These are phyloP conservation scores for Pythium oligandrum DNA, from an alignment of 352 stramenopile species.

Conservation along the genomic window DNA sequence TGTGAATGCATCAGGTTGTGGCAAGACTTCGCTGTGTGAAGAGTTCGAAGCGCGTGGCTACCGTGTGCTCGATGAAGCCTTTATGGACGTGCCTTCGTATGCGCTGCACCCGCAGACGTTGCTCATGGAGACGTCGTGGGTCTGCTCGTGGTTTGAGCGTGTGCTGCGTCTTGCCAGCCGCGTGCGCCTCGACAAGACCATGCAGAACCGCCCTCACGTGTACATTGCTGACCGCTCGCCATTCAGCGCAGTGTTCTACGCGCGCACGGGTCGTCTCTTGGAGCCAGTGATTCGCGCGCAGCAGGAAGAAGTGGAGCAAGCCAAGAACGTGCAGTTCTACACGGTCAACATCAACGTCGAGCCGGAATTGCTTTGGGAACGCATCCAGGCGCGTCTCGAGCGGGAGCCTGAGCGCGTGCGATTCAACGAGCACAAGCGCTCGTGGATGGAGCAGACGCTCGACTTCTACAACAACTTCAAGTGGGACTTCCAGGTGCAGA, in stretches of 20 bases:
- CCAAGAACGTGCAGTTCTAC: conserved; percentile 77
- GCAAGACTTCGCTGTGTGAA: conserved; percentile 75
- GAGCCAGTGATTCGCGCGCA: conserved; percentile 80
- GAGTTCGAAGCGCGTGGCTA: conserved; percentile 78
- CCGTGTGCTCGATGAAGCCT: conserved; percentile 80
- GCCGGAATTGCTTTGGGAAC: conserved; percentile 65
- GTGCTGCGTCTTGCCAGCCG: conserved; percentile 64
- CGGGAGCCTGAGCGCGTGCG: conserved; percentile 68
- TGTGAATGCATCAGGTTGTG: conserved; percentile 32
- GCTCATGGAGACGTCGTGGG: conserved; percentile 88
- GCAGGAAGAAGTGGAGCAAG: conserved; percentile 75
- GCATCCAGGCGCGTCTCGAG: conserved; percentile 58
- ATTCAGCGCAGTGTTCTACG: conserved; percentile 84
- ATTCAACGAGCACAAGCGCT: conserved; percentile 79
- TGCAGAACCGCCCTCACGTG: conserved; percentile 26
- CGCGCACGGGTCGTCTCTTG: conserved; percentile 57
- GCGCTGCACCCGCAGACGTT: conserved; percentile 85
- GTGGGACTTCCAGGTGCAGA: conserved; percentile 74
- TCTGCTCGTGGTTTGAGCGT: conserved; percentile 88
- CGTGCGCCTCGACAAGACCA: conserved; percentile 35
- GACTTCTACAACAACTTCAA: conserved; percentile 74
- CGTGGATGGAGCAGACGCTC: conserved; percentile 83
- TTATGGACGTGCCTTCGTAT: conserved; percentile 86
- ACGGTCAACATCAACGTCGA: conserved; percentile 81
- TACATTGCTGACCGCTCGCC: conserved; percentile 85